Conservation (phyloP, 495 filamentous ascomycete species). For the Neurospora tetraspora region DNA sequence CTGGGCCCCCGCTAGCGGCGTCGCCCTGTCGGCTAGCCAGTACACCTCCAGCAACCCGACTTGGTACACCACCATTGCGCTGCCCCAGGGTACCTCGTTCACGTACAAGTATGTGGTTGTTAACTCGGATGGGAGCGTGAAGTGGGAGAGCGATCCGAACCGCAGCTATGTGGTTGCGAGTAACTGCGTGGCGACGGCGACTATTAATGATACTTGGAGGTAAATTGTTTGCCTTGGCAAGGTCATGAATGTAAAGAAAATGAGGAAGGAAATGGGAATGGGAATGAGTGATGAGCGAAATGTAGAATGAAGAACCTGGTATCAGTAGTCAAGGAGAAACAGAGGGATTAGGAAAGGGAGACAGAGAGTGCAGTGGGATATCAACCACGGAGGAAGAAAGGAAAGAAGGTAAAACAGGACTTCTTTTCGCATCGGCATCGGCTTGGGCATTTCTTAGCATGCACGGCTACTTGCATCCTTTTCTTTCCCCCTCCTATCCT, state of each 20-base stretch:
- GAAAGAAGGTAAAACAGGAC: background rate
- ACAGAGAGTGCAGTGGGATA: too few species aligned
- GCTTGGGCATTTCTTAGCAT: background rate
- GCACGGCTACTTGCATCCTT: background rate
- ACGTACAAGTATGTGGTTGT: conserved; percentile 63
- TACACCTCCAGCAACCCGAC: conserved; percentile 48
- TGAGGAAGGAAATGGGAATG: background rate
- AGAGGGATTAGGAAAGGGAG: too few species aligned
- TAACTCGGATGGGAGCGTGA: conserved; percentile 40
- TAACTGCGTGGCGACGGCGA: conserved; percentile 31
- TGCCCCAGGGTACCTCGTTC: conserved; percentile 44
- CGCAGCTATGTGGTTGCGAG: conserved; percentile 44
- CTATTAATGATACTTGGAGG: conserved; percentile 31
- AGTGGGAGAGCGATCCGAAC: conserved; percentile 60
- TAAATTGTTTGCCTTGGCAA: background rate
- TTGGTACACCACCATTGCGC: conserved; percentile 44
- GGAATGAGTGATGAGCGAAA: background rate
- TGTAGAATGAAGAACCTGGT: too few species aligned
- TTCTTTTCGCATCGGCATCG: background rate
- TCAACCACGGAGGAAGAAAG: background rate
- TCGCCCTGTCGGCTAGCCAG: conserved; percentile 40
- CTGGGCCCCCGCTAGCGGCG: conserved; percentile 42
- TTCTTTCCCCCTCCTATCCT: background rate
- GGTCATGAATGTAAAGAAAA: background rate
- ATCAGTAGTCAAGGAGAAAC: too few species aligned